Base-by-base conservation (phyloP, 2,329 filamentous ascomycete species). In the Lasiodiplodia sp. region DNA sequence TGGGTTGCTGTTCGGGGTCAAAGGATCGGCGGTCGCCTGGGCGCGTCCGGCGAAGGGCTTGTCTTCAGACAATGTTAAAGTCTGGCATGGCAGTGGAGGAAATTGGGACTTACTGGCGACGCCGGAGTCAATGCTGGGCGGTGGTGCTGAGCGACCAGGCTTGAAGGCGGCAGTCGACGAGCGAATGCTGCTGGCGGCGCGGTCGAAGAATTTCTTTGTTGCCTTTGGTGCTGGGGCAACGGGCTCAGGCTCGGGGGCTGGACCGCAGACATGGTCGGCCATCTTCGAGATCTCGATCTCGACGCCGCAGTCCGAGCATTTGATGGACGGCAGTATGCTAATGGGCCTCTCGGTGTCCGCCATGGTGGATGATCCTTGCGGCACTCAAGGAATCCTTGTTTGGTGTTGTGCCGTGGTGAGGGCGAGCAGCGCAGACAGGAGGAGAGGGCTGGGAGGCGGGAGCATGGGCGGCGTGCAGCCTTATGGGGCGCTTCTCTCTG, bases 261-360 rank as follows among this genome's bases (percentile, higher is more conserved):
- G 23, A 6, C 38, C 37, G 79, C 94, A 97, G 70, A 92, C 79
- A 83, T 97, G 94, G 71, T 96, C 93, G 70, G 92, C 93, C 90
- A 97, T 92, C 79, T 90, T 84, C 51, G 91, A 91, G 73, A 97
- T 96, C 76, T 94, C 91, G 69, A 97, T 92, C 75, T 94, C 88
- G 66, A 75, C 74, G 55, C 75, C 75, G 72, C 79, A 80, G 58
- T 74, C 77, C 28, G 78, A 80, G 71, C 79, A 80, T 72, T 81
- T 80, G 70, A 80, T 80, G 49, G 72, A 76, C 8, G 78, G 78
- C 66, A 80, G 70, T 56, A 76, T 72, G 73, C 78, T 78, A 72
- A 75, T 72, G 18, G 71, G 70, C 68, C 75, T 71, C 47, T 75
- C 74, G 62, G 68, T 67, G 63, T 69, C 63, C 18, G 68, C 68